These are phyloP conservation scores for Plasmodium relictum DNA, from an alignment of 169 alveolate species.

Conservation along the genomic window DNA sequence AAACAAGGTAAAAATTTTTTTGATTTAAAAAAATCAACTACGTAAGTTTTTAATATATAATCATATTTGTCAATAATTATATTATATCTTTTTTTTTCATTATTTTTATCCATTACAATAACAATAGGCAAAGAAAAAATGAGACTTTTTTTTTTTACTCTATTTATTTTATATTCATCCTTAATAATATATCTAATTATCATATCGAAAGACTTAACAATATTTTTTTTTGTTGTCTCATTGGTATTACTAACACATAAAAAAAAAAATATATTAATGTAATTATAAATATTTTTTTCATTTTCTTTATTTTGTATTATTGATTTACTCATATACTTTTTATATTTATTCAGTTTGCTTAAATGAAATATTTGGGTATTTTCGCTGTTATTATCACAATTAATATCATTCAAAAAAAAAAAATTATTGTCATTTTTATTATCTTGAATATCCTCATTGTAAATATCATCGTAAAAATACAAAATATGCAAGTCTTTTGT, in stretches of 20 bases:
- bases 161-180: slow-evolving; percentile 65
- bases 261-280: slow-evolving; percentile 32
- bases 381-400: background rate
- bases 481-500: slow-evolving; percentile 40
- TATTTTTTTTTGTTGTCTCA: slow-evolving; percentile 36
- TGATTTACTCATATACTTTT: slow-evolving; percentile 22
- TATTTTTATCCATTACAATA: slow-evolving; percentile 46
- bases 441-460: background rate
- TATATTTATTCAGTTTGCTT: slow-evolving; percentile 1
- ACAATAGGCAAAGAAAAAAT: slow-evolving; percentile 45
- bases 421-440: background rate
- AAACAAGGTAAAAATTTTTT: slow-evolving; percentile 26
- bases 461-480: slow-evolving; percentile 33
- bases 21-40: slow-evolving; percentile 41
- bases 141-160: slow-evolving; percentile 46
- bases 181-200: slow-evolving; percentile 46
- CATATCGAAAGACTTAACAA: slow-evolving; percentile 45
- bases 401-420: background rate
- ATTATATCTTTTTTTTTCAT: slow-evolving; percentile 51
- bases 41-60: slow-evolving; percentile 56
- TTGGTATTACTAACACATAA: slow-evolving; percentile 53
- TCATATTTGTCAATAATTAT: slow-evolving; percentile 58
- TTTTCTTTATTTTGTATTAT: slow-evolving; percentile 18
- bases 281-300: slow-evolving; percentile 34
- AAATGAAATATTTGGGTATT: background rate